Conservation (phyloP, 345 rosid genomes). For the Melaleuca alternifolia region DNA sequence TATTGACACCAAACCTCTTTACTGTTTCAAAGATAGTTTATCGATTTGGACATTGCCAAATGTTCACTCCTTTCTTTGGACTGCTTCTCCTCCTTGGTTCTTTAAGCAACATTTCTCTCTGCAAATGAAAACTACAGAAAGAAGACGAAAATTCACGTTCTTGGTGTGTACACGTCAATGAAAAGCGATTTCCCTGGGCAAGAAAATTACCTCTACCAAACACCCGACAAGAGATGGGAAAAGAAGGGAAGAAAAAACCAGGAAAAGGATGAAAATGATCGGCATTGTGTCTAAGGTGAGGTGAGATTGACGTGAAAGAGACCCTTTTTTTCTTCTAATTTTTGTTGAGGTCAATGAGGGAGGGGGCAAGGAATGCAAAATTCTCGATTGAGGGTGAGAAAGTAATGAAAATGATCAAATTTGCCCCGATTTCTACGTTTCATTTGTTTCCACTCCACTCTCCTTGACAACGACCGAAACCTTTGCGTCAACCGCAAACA, state of each 20-base stretch:
- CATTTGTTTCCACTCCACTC: not conserved
- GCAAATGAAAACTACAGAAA: not conserved
- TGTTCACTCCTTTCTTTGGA: not conserved
- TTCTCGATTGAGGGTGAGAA: not conserved
- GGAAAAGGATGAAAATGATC: no score
- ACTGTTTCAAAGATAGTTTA: not conserved
- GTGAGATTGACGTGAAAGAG: not conserved
- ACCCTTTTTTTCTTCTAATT: not conserved
- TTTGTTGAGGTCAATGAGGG: not conserved
- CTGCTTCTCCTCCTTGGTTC: not conserved
- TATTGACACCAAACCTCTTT: not conserved
- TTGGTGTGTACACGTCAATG: not conserved
- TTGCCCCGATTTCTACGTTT: not conserved
- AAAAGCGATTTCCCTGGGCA: not conserved
- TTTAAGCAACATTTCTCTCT: not conserved
- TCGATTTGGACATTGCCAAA: not conserved
- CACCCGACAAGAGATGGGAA: not conserved
- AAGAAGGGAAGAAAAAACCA: not conserved
- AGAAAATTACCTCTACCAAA: not conserved
- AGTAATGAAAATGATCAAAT: not conserved
- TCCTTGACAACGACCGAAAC: not conserved
- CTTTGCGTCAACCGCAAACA: not conserved
- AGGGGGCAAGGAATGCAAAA: not conserved
- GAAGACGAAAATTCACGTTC: not conserved
- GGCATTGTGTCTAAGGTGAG: not conserved